phyloP scores from a whole-genome alignment of 768 basidiomycete species.

The Pisolithus tinctorius region DNA sequence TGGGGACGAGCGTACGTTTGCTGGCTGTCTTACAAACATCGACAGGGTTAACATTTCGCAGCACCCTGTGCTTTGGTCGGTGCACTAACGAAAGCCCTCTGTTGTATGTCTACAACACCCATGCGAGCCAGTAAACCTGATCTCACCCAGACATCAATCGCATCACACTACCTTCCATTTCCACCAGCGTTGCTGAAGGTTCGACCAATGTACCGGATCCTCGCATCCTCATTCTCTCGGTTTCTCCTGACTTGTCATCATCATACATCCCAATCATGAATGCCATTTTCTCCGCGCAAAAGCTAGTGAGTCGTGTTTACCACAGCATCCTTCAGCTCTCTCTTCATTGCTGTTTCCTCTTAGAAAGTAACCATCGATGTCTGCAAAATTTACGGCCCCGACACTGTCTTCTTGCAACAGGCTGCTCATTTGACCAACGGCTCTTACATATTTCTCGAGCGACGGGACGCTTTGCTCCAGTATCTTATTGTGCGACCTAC shows the following conservation, averaged over 20 bases:
- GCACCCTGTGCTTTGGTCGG: slow-evolving; percentile 74
- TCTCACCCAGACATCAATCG: slow-evolving; percentile 60
- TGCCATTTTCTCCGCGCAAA: slow-evolving; percentile 97
- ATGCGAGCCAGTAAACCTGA: slow-evolving; percentile 13
- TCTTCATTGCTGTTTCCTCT: neutral
- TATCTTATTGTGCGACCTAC: slow-evolving; percentile 64
- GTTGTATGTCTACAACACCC: slow-evolving; percentile 47
- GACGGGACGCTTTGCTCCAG: slow-evolving; percentile 83
- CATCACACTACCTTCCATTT: slow-evolving; percentile 31
- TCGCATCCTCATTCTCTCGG: slow-evolving; percentile 74
- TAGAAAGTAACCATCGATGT: slow-evolving; percentile 97
- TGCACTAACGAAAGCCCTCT: slow-evolving; percentile 87
- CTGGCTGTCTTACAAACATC: neutral
- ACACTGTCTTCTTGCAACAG: slow-evolving; percentile 95
- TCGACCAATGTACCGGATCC: slow-evolving; percentile 37
- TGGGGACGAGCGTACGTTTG: slow-evolving; percentile 38
- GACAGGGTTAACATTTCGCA: slow-evolving; percentile 15
- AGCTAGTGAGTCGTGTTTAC: slow-evolving; percentile 54
- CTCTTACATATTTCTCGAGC: slow-evolving; percentile 80
- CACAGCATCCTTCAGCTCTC: neutral
- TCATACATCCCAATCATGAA: slow-evolving; percentile 99
- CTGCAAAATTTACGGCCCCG: slow-evolving; percentile 82
- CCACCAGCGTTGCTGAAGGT: slow-evolving; percentile 26
- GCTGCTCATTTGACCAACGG: slow-evolving; percentile 94
- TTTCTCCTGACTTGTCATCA: slow-evolving; percentile 81